Base-by-base conservation (phyloP, 176 grass and related monocot species). In the Rhynchospora breviuscula region DNA sequence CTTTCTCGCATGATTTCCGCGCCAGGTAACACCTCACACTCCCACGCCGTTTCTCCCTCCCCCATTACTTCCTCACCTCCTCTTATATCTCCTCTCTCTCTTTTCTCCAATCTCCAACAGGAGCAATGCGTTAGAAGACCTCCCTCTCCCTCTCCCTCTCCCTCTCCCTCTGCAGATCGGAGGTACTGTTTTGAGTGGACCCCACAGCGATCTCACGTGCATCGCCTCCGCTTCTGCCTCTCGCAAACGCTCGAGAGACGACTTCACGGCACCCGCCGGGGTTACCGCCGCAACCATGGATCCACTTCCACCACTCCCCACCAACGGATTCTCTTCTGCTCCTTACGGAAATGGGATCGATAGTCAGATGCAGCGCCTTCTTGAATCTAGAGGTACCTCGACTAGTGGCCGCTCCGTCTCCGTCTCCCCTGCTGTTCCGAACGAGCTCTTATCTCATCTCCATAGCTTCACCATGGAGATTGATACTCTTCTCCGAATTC, bases 381-480 rank as follows among this genome's bases (percentile, higher is more conserved):
- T 62, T 1, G 52, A 4, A 17, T 25, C 2, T 11, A 0, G 67
- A 79, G 54, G 58, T 33, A 21, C 88, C 21, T 89, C 93, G 9
- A 86, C 86, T 35, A 87, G 86, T 0, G 88, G 84, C 3, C 64
- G 78, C 0, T 18, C 62, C 3, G 15, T 14, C 0, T 18, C 62
- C 3, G 15, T 14, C 22, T 47, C 66, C 2, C 19, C 72, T 1
- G 51, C 87, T 7, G 47, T 59, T n/a, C 59, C 86, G 2, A 78
- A 77, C 2, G 66, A 84, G 12, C 54, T 90, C n/a, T 53, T 87
- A 8, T 89, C 83, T 14, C 67, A 90, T 67, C 82, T 96, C 33
- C 84, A 87, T 79, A 89, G 86, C 22, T 89, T 92, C 57, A 84
- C 73, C 79, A 60, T 89, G 26, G 90, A 93, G 87, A 64, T 89